Evolutionary conservation across 2,329 filamentous ascomycete species (phyloP), one percentile per base, ranked within the genome.

Genomic region (Monosporascus sp.): DNA sequence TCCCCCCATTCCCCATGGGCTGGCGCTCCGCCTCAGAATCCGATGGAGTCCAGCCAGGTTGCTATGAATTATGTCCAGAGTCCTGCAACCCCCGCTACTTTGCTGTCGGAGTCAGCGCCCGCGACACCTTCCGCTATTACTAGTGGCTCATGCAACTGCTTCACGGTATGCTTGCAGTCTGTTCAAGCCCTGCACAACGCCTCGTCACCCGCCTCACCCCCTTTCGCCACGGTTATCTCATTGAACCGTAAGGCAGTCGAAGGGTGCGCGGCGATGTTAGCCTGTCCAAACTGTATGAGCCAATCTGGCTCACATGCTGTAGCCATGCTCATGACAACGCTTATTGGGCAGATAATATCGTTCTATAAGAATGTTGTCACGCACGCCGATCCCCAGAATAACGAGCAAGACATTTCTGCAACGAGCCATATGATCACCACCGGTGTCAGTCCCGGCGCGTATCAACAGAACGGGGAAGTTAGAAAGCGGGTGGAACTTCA

Each of bases 171-270:
- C 43, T 65, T 79, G 11, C 70, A 77, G 52, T 72, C 75, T 4
- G 68, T 80, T 1, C 71, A 77, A 52, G 71, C 72, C 7, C 67
- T 80, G 6, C 75, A 78, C 63, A 74, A 75, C 51, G 71, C 72
- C 7, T 72, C 73, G 0, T 67, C 66, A 3, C 70, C 71, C 1
- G 58, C 64, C 1, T 57, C 65, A 0, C 72, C 72, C 1, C 68
- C 74, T 0, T 75, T 79, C 51, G 75, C 78, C 48, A 58, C 72
- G 2, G 71, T 78, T 3, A 63, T 79, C 4, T 69, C 67, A 11
- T 64, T 76, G 37, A 79, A 77, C 59, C 70, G 72, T 22, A 75
- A 73, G 54, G 77, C 77, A 0, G 72, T 80, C 14, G 74, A 77
- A 43, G 71, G 68, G n/a, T 79, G 77, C 54, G 69, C 71, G 1